Percentiles rank a stretch among this genome's conserved stretches.
Conservation (phyloP, 306 rosid species). For the Sesbania bispinosa region DNA sequence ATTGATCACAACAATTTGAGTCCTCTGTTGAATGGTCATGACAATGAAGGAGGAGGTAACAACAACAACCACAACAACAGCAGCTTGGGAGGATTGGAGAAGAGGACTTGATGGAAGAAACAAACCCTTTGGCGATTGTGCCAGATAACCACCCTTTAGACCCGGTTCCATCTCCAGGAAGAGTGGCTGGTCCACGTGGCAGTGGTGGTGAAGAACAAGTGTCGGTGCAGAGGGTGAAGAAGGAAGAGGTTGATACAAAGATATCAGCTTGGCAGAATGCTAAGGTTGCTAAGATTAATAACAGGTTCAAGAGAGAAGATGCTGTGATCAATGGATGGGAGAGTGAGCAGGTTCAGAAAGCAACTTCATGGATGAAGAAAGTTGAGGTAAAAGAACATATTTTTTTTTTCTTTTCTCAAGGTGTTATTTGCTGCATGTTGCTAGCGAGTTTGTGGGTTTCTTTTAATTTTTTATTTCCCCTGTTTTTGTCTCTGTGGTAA, state of each 20-base stretch:
- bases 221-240: constrained; percentile 80
- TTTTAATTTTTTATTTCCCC: not conserved
- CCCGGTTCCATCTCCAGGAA: constrained; percentile 30
- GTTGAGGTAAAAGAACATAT: constrained; percentile 68
- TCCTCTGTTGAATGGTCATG: not conserved
- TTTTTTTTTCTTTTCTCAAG: not conserved
- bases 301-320: constrained; percentile 89
- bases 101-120: constrained; percentile 62
- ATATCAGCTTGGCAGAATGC: constrained; percentile 94
- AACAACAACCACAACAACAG: not conserved
- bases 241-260: constrained; percentile 95
- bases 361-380: constrained; percentile 85
- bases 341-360: constrained; percentile 76
- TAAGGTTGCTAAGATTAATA: constrained; percentile 77
- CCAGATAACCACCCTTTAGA: constrained; percentile 49
- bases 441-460: not conserved
- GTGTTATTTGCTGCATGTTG: constrained; percentile 14
- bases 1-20: constrained; percentile 25
- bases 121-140: constrained; percentile 82
- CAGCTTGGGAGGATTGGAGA: constrained; percentile 75
- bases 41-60: not conserved
- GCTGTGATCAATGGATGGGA: constrained; percentile 85
- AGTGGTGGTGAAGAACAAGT: constrained; percentile 35
- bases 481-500: not conserved
- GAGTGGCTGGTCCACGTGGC: not conserved